Evolutionary conservation across 225 moss, liverwort and hornwort species (phyloP).

Genomic region (Marchantia polymorpha): DNA sequence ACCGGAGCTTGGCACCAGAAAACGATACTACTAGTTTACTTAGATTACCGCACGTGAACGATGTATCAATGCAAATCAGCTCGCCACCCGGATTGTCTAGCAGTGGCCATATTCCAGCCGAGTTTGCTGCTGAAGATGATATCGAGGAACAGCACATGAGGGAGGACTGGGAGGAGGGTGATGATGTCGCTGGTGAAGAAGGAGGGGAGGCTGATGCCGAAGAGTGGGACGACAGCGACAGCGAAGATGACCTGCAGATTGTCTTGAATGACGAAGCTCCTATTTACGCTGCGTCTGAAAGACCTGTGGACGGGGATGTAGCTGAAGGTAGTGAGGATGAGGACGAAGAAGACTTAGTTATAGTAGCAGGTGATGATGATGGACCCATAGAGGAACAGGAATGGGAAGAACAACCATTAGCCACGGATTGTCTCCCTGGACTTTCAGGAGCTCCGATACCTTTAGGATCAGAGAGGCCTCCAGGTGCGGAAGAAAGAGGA

Average conservation of each 20-base stretch:
- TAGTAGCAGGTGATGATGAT: constrained; percentile 69
- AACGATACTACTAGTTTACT: constrained; percentile 5
- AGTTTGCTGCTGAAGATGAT: constrained; percentile 44
- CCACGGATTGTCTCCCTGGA: constrained; percentile 56
- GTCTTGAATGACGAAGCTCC: constrained; percentile 76
- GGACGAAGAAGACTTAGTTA: constrained; percentile 90
- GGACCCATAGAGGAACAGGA: constrained; percentile 72
- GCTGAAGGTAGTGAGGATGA: constrained; percentile 85
- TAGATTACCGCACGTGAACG: constrained; percentile 12
- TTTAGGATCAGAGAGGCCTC: constrained; percentile 56
- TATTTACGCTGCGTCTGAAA: constrained; percentile 55
- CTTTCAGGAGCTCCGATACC: constrained; percentile 61
- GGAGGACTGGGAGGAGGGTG: constrained; percentile 37
- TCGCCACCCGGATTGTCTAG: constrained; percentile 40
- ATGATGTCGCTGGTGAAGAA: constrained; percentile 27
- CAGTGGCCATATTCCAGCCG: constrained; percentile 34
- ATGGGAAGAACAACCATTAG: constrained; percentile 74
- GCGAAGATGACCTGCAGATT: constrained; percentile 93
- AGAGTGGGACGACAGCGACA: constrained; percentile 91
- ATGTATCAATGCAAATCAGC: constrained; percentile 14
- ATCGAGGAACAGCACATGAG: constrained; percentile 35
- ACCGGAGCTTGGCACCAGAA: constrained; percentile 14
- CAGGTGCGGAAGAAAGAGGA: constrained; percentile 77
- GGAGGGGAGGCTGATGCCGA: constrained; percentile 47
- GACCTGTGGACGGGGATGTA: constrained; percentile 56